phyloP scores from a whole-genome alignment of 495 filamentous ascomycete species.

The Cryomyces antarcticus region DNA sequence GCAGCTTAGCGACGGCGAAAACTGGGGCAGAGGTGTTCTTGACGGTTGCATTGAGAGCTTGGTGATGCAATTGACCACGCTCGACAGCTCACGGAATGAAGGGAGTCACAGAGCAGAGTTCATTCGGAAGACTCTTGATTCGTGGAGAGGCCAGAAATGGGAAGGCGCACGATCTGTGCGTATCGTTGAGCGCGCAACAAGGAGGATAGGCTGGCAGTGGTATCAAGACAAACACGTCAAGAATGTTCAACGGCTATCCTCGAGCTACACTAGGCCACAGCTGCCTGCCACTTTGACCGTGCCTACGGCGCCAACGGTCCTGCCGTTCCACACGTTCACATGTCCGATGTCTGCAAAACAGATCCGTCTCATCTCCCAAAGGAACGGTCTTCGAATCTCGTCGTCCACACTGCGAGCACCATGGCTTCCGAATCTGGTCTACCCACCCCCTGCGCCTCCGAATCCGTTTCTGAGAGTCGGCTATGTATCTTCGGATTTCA shows the following conservation, averaged over 20 bases:
- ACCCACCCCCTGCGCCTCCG: slow-evolving; percentile 65
- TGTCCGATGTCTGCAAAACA: slow-evolving; percentile 85
- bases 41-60: slow-evolving; percentile 32
- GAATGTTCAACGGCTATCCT: slow-evolving; percentile 31
- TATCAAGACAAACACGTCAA: slow-evolving; percentile 67
- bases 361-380: slow-evolving; percentile 84
- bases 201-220: slow-evolving; percentile 61
- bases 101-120: slow-evolving; percentile 17
- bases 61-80: slow-evolving; percentile 24
- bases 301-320: slow-evolving; percentile 79
- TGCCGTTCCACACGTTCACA: slow-evolving; percentile 98
- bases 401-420: slow-evolving; percentile 65
- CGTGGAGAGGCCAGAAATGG: slow-evolving; percentile 61
- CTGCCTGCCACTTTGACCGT: slow-evolving; percentile 56
- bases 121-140: slow-evolving; percentile 29
- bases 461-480: slow-evolving; percentile 70
- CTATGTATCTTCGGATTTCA: slow-evolving; percentile 97
- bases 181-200: slow-evolving; percentile 66
- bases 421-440: slow-evolving; percentile 72
- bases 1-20: slow-evolving; percentile 70
- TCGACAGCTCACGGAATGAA: slow-evolving; percentile 19
- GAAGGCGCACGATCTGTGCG: slow-evolving; percentile 79
- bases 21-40: slow-evolving; percentile 65
- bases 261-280: slow-evolving; percentile 52
- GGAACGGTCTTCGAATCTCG: slow-evolving; percentile 85